phyloP scores from a whole-genome alignment of 2,329 filamentous ascomycete species.

The Curvularia hawaiiensis region DNA sequence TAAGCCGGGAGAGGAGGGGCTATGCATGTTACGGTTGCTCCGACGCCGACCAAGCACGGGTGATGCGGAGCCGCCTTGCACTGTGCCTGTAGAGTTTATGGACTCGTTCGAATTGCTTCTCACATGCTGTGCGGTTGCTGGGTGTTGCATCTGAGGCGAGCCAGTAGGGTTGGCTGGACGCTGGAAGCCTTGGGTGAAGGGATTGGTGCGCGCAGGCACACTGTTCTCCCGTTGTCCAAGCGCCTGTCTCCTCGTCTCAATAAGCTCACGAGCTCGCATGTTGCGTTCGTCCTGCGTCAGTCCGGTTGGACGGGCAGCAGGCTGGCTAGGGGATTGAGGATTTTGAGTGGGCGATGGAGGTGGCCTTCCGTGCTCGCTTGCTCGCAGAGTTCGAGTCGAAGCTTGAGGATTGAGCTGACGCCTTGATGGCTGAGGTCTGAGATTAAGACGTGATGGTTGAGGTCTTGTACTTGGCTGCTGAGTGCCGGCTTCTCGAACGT shows the following conservation, averaged over 20 bases:
- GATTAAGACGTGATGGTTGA: conserved; percentile 44
- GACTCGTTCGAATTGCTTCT: conserved; percentile 45
- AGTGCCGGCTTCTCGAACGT: conserved; percentile 38
- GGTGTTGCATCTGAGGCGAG: conserved; percentile 17
- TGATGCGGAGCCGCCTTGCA: conserved; percentile 33
- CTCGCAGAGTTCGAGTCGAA: conserved; percentile 45
- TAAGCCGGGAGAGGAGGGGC: conserved; percentile 29
- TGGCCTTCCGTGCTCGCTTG: conserved; percentile 40
- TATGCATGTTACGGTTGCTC: conserved; percentile 44
- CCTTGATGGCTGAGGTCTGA: conserved; percentile 45
- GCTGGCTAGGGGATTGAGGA: conserved; percentile 20
- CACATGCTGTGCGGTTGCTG: conserved; percentile 28
- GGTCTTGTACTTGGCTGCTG: conserved; percentile 37
- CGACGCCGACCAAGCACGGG: conserved; percentile 40
- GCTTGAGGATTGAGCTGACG: conserved; percentile 43
- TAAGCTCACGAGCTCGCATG: conserved; percentile 43
- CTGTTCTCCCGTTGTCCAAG: conserved; percentile 34
- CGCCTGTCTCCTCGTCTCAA: conserved; percentile 42
- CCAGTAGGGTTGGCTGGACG: conserved; percentile 33
- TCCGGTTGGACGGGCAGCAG: conserved; percentile 31
- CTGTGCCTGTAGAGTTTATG: conserved; percentile 36
- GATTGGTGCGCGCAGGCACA: conserved; percentile 43
- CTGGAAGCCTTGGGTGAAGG: conserved; percentile 41
- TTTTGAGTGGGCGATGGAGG: conserved; percentile 35
- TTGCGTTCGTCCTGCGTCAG: conserved; percentile 43